Evolutionary conservation across 768 basidiomycete species (phyloP), one percentile per base, ranked within the genome.

Genomic region (Hypsizygus marmoreus): DNA sequence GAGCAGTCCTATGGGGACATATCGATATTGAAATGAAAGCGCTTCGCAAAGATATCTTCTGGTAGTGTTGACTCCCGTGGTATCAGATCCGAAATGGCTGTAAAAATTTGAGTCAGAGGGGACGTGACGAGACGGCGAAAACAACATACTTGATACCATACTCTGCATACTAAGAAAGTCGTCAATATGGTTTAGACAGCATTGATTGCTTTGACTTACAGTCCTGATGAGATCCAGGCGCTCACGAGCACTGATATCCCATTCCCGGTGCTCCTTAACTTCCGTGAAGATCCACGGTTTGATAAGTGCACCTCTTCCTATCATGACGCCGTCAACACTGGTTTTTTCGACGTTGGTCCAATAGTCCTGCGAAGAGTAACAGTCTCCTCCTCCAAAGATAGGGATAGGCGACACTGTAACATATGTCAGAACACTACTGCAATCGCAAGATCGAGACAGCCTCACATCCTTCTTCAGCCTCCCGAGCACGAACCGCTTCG

Each of bases 251-350:
- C 83, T 87, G 56, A 94, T 95, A 60, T 95, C 92, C 94, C 95
- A 97, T 59, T 97, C 94, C 19, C 93, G 68, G 16, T 72, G 76
- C 60, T 98, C 97, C 62, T 93, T 88, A 60, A 98, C 81, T 66
- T 99, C 97, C 0, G 93, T 95, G 66, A 95, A 95, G 42, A 95
- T 85, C 89, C 90, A 92, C 1, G 91, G 90, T 66, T 99, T 99
- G 66, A 98, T 97, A 38, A 98, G 71, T 0, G 94, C 95, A 0
- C 97, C 97, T 16, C 97, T 76, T 1, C 85, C 97, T 26, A 97
- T 78, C 97, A 99, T 98, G 33, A 97, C 75, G 4, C 95, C 94
- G 60, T 97, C 95, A 0, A 97, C 93, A 4, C 91, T 91, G 20
- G 79, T 83, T n/a, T 71, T 63, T 33, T 91, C 83, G 23, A 94